Evolutionary conservation across 2,329 filamentous ascomycete species (phyloP).

Genomic region (Teratosphaeria destructans): DNA sequence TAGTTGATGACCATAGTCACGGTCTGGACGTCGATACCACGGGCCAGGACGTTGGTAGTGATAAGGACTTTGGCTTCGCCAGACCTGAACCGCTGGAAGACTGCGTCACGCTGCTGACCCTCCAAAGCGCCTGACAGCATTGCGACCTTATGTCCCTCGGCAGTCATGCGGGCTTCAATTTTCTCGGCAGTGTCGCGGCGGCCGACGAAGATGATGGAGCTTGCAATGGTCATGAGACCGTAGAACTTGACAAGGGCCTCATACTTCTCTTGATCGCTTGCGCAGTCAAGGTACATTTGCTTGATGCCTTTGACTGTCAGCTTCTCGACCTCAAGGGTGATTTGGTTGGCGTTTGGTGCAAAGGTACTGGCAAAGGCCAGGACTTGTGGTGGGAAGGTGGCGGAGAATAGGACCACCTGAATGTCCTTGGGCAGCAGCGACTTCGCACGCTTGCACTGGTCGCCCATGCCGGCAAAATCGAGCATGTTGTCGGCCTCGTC

Average conservation of each 20-base stretch:
- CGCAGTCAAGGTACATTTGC: conserved; percentile 94
- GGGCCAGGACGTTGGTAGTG: conserved; percentile 90
- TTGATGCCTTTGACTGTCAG: conserved; percentile 95
- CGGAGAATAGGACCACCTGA: conserved; percentile 93
- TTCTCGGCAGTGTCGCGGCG: conserved; percentile 75
- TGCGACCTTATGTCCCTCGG: conserved; percentile 83
- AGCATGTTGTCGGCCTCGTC: conserved; percentile 99
- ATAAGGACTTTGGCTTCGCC: conserved; percentile 92
- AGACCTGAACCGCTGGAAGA: conserved; percentile 77
- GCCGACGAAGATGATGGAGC: conserved; percentile 97
- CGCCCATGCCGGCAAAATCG: conserved; percentile 86
- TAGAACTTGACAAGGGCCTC: conserved; percentile 84
- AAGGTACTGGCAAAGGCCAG: conserved; percentile 74
- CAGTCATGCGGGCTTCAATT: conserved; percentile 76
- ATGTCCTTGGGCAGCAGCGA: conserved; percentile 57
- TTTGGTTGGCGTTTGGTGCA: conserved; percentile 73
- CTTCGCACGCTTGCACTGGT: conserved; percentile 89
- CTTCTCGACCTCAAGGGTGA: conserved; percentile 81
- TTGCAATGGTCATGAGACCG: conserved; percentile 89
- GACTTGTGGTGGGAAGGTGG: conserved; percentile 81
- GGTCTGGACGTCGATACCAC: conserved; percentile 83
- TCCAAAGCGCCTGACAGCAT: conserved; percentile 84
- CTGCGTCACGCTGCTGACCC: conserved; percentile 66
- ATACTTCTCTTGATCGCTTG: conserved; percentile 73
- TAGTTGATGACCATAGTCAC: conserved; percentile 99